Conservation (phyloP, 345 rosid genomes). For the Eucalyptus curtisii region DNA sequence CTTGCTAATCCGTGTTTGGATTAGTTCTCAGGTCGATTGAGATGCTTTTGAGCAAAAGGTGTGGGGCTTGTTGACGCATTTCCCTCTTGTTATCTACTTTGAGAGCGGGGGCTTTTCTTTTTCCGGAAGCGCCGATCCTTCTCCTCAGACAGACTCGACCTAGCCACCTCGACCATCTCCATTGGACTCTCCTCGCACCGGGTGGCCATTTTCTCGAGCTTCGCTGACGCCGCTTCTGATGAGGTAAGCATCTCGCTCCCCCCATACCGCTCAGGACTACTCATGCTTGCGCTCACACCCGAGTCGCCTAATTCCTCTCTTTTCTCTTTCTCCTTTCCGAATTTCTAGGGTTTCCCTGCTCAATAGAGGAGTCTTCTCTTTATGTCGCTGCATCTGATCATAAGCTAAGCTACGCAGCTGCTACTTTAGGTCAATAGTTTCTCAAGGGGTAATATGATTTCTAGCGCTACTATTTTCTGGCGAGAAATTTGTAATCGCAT, state of each 20-base stretch:
- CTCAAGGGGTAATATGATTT: not conserved
- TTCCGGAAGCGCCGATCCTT: fast-evolving
- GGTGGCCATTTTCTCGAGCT: too few relatives aligned
- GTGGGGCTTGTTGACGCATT: not conserved
- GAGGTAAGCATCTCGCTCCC: too few relatives aligned
- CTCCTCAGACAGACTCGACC: too few relatives aligned
- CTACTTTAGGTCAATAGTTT: not conserved
- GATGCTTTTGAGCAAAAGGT: not conserved
- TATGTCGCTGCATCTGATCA: not conserved
- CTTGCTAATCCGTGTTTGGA: not conserved
- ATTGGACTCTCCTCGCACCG: too few relatives aligned
- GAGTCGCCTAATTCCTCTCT: too few relatives aligned
- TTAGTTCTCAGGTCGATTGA: not conserved
- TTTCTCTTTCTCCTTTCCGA: too few relatives aligned
- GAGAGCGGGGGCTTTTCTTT: not conserved
- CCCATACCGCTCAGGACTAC: too few relatives aligned
- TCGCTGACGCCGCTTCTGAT: too few relatives aligned
- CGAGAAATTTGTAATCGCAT: not conserved
- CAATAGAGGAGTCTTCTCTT: not conserved
- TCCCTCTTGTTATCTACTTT: not conserved
- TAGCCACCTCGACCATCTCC: too few relatives aligned
- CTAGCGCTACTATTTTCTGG: not conserved
- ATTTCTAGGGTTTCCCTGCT: not conserved
- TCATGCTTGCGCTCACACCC: too few relatives aligned
- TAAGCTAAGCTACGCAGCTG: not conserved